phyloP scores from a whole-genome alignment of 768 basidiomycete species.

The Naganishia friedmannii region DNA sequence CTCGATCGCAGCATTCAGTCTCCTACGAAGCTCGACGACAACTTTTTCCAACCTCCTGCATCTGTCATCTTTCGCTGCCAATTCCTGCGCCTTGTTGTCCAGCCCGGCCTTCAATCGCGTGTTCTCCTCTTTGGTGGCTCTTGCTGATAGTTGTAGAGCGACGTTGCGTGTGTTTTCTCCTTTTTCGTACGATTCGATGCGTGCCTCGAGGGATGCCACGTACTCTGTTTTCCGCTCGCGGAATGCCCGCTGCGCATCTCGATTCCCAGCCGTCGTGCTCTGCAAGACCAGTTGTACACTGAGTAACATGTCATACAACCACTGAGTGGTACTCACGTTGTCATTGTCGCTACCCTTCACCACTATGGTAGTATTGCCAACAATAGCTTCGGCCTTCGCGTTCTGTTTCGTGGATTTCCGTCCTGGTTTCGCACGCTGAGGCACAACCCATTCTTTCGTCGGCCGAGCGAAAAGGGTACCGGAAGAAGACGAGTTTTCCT shows the following conservation, averaged over 20 bases:
- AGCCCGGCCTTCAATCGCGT: conserved; percentile 19
- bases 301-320: neutral
- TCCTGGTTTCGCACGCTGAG: conserved; percentile 50
- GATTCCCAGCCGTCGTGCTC: conserved; percentile 14
- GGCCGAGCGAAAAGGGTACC: conserved; percentile 50
- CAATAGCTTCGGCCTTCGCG: neutral
- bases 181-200: conserved; percentile 78
- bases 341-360: neutral
- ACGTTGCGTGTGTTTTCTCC: conserved; percentile 87
- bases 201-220: conserved; percentile 79
- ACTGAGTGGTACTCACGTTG: neutral
- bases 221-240: conserved; percentile 85
- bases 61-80: conserved; percentile 17
- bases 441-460: conserved; percentile 51
- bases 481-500: conserved; percentile 40
- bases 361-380: neutral
- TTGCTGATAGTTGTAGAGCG: conserved; percentile 75
- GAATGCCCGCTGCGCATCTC: conserved; percentile 84
- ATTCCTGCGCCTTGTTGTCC: conserved; percentile 1
- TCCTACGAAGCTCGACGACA: conserved; percentile 20
- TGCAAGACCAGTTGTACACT: neutral
- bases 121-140: conserved; percentile 82
- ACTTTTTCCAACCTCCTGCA: conserved; percentile 24
- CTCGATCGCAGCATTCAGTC: conserved; percentile 14
- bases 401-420: conserved; percentile 37